Conservation (phyloP, 2,329 filamentous ascomycete species). For the Ceratocystis ficicola region DNA sequence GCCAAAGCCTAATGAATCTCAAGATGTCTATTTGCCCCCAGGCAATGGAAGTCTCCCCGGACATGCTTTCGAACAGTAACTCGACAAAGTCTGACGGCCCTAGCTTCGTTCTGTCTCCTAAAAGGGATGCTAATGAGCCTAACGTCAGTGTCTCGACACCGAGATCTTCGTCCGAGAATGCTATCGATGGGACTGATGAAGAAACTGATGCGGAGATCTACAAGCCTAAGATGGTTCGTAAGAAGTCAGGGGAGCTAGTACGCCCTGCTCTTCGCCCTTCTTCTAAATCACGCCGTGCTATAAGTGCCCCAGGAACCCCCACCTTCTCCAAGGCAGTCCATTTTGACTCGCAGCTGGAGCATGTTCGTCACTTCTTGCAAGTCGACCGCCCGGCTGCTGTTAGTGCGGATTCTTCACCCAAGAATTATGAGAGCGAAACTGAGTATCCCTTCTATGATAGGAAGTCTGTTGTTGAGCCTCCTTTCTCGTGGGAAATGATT, state of each 20-base stretch:
- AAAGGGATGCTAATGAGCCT: conserved; percentile 43
- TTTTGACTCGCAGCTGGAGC: conserved; percentile 91
- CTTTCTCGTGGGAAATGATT: conserved; percentile 77
- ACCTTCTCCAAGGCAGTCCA: conserved; percentile 96
- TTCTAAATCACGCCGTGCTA: conserved; percentile 63
- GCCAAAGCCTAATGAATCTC: conserved; percentile 52
- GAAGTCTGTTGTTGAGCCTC: conserved; percentile 28
- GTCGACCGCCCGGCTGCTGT: conserved; percentile 92
- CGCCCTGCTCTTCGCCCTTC: conserved; percentile 70
- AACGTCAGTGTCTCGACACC: conserved; percentile 32
- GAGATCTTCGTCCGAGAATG: conserved; percentile 37
- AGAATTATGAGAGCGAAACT: conserved; percentile 75
- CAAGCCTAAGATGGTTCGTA: conserved; percentile 88
- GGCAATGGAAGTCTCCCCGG: conserved; percentile 25
- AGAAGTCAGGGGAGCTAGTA: conserved; percentile 96
- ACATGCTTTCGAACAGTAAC: conserved; percentile 31
- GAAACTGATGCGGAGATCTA: conserved; percentile 48
- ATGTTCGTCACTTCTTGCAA: conserved; percentile 89
- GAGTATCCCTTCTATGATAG: conserved; percentile 66
- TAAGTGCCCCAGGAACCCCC: conserved; percentile 94
- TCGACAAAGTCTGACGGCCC: conserved; percentile 34
- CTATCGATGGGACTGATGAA: conserved; percentile 45
- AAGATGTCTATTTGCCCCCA: conserved; percentile 62
- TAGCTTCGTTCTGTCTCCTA: conserved; percentile 30
- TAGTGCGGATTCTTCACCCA: conserved; percentile 83